These are phyloP conservation scores for Clavulina sp. DNA, from an alignment of 768 basidiomycete species.

Conservation along the genomic window DNA sequence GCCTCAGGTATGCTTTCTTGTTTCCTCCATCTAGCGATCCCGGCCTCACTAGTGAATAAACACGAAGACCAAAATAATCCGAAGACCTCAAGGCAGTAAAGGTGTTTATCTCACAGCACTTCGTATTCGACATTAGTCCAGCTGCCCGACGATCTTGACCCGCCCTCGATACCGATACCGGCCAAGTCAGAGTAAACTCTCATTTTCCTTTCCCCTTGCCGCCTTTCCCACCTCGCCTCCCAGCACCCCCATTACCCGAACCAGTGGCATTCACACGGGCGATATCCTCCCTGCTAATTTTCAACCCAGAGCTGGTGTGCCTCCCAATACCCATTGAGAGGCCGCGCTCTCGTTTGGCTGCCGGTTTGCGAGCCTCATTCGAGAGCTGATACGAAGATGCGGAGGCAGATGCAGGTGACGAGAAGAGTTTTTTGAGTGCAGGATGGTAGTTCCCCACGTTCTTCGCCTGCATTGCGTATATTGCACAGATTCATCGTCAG, in stretches of 20 bases:
- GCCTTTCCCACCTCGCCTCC: background rate
- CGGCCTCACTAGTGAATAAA: background rate
- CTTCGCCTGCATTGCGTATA: conserved; percentile 39
- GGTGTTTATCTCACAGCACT: background rate
- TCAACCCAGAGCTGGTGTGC: conserved; percentile 51
- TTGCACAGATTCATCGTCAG: background rate
- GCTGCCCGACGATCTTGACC: too few relatives aligned
- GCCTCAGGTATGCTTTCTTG: conserved; percentile 40
- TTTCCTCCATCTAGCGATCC: background rate
- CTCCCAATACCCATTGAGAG: conserved; percentile 64
- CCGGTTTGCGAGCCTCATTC: conserved; percentile 10
- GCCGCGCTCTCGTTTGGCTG: conserved; percentile 40
- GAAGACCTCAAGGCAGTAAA: background rate
- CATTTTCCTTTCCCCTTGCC: background rate
- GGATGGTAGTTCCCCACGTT: conserved; percentile 75
- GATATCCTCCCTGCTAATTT: conserved; percentile 46
- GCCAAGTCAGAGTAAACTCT: too few relatives aligned
- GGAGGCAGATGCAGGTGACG: conserved; percentile 17
- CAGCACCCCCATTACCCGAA: background rate
- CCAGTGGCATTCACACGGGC: conserved; percentile 18
- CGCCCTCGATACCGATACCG: too few relatives aligned
- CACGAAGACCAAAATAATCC: background rate
- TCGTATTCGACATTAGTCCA: too few relatives aligned
- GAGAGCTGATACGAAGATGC: too few relatives aligned
- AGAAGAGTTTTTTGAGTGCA: conserved; percentile 49